Evolutionary conservation across 352 stramenopile genomes (phyloP).

Genomic region (Blastocystis sp.): DNA sequence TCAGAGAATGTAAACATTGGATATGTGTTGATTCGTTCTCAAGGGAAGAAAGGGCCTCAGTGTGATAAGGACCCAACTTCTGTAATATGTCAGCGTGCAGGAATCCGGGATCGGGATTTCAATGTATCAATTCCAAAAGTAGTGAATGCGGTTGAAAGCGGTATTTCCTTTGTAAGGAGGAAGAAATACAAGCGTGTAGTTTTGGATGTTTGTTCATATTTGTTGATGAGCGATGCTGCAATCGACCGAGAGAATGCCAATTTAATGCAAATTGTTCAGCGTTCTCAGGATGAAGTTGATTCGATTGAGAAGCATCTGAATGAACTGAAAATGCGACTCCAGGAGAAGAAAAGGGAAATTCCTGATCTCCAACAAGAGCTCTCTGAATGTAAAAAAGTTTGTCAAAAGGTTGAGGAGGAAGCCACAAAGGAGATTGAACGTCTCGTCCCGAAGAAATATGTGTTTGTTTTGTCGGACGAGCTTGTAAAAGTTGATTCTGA

Average conservation of each 20-base stretch:
- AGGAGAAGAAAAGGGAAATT: conserved; percentile 7
- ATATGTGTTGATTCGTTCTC: conserved; percentile 49
- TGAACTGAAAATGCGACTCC: neutral
- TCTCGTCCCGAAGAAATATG: neutral
- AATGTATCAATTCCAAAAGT: conserved; percentile 41
- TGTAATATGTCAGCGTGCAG: neutral
- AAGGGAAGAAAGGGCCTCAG: conserved; percentile 51
- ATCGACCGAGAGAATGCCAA: neutral
- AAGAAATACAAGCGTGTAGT: conserved; percentile 48
- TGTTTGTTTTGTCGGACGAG: neutral
- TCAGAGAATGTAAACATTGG: conserved; percentile 6
- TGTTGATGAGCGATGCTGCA: conserved; percentile 38
- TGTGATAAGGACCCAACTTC: conserved; percentile 23
- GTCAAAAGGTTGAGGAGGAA: neutral
- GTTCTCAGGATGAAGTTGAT: conserved; percentile 5
- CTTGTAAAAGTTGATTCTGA: neutral
- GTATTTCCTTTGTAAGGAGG: neutral
- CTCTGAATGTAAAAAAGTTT: neutral
- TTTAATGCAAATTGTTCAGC: neutral
- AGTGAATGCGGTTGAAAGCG: neutral
- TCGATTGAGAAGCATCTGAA: neutral
- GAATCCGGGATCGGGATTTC: conserved; percentile 52
- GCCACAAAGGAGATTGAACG: conserved; percentile 9
- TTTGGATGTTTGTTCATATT: conserved; percentile 16
- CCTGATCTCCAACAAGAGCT: neutral